A percentile compares a stretch with the other conserved stretches of the same genome.
Conservation (phyloP, 495 filamentous ascomycete genomes). For the Aspergillus haitiensis region DNA sequence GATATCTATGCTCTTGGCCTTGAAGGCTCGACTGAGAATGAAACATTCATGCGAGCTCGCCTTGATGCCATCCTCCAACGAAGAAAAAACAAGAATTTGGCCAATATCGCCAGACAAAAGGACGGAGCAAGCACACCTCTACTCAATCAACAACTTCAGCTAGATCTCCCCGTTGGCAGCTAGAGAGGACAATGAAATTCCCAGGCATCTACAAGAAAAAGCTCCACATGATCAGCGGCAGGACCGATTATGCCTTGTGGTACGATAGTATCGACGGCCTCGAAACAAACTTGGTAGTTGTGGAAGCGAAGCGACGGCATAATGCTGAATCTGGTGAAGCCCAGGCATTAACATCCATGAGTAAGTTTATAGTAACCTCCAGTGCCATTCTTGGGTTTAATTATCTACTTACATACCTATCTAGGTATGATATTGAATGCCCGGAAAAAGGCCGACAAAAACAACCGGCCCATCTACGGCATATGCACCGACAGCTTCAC, state of each 20-base stretch:
- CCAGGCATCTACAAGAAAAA: neutral
- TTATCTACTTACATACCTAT: neutral
- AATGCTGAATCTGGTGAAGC: neutral
- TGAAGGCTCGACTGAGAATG: too few species aligned
- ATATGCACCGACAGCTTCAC: neutral
- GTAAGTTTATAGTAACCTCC: neutral
- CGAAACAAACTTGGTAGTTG: constrained; percentile 5
- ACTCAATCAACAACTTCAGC: neutral
- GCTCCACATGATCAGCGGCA: neutral
- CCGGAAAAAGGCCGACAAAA: neutral
- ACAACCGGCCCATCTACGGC: neutral
- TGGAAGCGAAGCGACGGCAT: neutral
- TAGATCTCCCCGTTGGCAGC: neutral
- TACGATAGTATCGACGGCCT: neutral
- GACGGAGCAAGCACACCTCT: neutral
- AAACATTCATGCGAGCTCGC: neutral
- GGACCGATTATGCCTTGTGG: neutral
- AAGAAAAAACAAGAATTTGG: constrained; percentile 3
- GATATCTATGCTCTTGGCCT: too few species aligned
- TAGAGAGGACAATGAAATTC: neutral
- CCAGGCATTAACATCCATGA: neutral
- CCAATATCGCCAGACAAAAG: neutral
- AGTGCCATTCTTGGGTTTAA: neutral
- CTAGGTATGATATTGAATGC: neutral
- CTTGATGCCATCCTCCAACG: constrained; percentile 2